A percentile compares a stretch with the other conserved stretches of the same genome.
These are phyloP conservation scores for Caryopteris hybrid DNA, from an alignment of 305 asterid genomes.

Conservation along the genomic window DNA sequence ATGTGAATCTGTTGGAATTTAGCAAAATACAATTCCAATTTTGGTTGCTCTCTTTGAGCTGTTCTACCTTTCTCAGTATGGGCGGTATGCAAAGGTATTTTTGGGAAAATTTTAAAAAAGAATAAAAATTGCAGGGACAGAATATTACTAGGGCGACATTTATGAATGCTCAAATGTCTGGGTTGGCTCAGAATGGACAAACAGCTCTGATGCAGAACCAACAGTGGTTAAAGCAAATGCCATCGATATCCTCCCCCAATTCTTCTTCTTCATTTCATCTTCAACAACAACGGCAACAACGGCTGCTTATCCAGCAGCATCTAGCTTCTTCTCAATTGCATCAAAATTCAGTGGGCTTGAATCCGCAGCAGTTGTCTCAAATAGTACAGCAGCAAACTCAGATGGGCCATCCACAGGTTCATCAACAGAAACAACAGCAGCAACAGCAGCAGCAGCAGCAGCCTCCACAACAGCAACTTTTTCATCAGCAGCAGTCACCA, in stretches of 20 bases:
- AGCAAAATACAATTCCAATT: background rate
- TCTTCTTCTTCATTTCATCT: conserved; percentile 64
- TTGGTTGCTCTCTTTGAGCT: conserved; percentile 19
- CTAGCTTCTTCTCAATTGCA: conserved; percentile 58
- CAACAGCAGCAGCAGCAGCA: conserved; percentile 35
- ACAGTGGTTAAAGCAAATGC: conserved; percentile 88
- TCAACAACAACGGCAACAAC: conserved; percentile 56
- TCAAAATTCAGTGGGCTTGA: conserved; percentile 61
- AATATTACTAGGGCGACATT: conserved; percentile 66
- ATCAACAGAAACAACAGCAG: conserved; percentile 49
- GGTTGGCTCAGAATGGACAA: conserved; percentile 84
- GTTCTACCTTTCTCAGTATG: conserved; percentile 21
- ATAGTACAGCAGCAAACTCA: conserved; percentile 75
- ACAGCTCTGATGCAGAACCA: conserved; percentile 70
- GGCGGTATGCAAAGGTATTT: conserved; percentile 24
- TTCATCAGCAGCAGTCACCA: conserved; percentile 72
- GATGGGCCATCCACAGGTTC: conserved; percentile 50
- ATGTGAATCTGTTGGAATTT: conserved; percentile 20
- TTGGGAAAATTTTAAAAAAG: background rate
- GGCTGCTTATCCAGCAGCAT: conserved; percentile 58
- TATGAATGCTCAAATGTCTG: conserved; percentile 65
- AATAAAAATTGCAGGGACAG: conserved; percentile 58
- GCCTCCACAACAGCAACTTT: conserved; percentile 35
- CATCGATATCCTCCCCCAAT: conserved; percentile 66
- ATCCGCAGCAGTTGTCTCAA: conserved; percentile 75